phyloP scores from a whole-genome alignment of 2,329 filamentous ascomycete species.

The Fusarium oxysporum region DNA sequence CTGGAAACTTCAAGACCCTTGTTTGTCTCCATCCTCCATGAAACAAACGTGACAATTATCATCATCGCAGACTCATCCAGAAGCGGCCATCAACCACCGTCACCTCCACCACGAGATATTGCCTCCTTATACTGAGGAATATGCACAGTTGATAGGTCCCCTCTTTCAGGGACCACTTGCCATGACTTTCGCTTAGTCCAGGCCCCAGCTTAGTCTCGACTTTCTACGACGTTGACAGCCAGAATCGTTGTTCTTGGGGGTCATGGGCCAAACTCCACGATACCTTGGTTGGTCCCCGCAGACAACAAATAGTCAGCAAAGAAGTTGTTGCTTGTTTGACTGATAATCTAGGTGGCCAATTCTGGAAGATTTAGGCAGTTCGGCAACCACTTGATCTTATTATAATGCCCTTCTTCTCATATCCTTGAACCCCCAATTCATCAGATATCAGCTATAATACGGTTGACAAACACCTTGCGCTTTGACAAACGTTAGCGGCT shows the following conservation, averaged over 20 bases:
- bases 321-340: conserved; percentile 13
- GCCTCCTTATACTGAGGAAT: background rate
- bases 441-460: background rate
- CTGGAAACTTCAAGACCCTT: conserved; percentile 8
- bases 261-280: conserved; percentile 36
- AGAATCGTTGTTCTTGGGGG: conserved; percentile 4
- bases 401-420: background rate
- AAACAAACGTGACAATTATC: conserved; percentile 20
- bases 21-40: conserved; percentile 21
- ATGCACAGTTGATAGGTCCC: background rate
- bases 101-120: conserved; percentile 12
- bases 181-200: background rate
- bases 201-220: background rate
- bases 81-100: conserved; percentile 32
- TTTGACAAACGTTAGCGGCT: conserved; percentile 21
- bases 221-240: background rate
- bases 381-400: background rate
- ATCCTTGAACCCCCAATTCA: background rate
- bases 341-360: background rate
- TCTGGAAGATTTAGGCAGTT: conserved; percentile 6
- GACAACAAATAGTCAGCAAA: background rate
- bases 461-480: background rate
- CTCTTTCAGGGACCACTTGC: conserved; percentile 2
- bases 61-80: background rate
- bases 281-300: conserved; percentile 19